Base-by-base conservation (phyloP, 179 eudicot species). In the Drosera spatulata region DNA sequence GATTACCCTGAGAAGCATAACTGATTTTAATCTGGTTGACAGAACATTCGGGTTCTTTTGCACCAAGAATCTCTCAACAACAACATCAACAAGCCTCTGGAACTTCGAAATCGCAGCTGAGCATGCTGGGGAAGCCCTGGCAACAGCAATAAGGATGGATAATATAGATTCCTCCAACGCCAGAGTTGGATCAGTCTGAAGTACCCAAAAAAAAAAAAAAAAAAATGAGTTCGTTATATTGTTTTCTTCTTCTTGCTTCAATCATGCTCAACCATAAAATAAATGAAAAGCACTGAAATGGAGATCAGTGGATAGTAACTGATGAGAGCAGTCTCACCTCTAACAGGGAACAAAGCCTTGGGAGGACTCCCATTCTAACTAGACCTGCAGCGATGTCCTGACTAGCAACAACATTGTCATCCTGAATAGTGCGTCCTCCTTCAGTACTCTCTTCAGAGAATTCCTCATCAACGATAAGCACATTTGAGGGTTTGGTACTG, bases 301-400 rank as follows among this genome's bases (percentile, higher is more conserved):
- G 33, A 22, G 33, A 22, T 22, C 33, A 22, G 33, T 22, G 33
- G 33, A 1, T 22, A 22, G 33, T 22, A 22, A 22, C 33, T 22
- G 33, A 22, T 22, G 33, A 22, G 33, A 22, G 33, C 56, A 62
- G 12, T 60, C 68, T 63, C 78, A 91, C 96, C 98, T 88, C 95
- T 71, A 91, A 71, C 55, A 86, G 87, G 80, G 69, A 84, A 66
- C 76, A 65, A 66, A 88, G 77, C 66, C 96, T 85, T 41, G 77
- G 81, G 70, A 91, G 82, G 66, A 84, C 60, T 53, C 83, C 95
- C 98, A 88, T 91, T 71, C 98, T 82, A 62, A 91, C 87, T 58
- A 91, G 75, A 66, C 98, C 98, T 50, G 96, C 96, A 64, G 83
- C 90, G 59, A 86, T 61, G 73, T 91, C 98, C 69, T 91, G 98